These are phyloP conservation scores for Camellia lanceoleosa DNA, from an alignment of 148 eudicot species.

Conservation along the genomic window DNA sequence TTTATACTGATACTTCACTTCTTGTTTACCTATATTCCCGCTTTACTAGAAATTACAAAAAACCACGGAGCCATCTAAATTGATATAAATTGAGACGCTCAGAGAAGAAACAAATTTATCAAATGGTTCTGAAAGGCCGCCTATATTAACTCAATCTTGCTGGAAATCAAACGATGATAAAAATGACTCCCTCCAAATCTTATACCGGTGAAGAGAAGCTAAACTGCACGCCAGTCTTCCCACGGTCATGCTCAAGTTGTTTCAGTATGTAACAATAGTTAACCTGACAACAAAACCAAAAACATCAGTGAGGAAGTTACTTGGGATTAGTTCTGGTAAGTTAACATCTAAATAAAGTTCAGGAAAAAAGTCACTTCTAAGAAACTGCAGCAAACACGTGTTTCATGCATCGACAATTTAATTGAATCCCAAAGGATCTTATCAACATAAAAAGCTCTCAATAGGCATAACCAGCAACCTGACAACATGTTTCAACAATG, in stretches of 20 bases:
- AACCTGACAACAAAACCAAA: conserved; percentile 42
- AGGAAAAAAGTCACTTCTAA: conserved; percentile 1
- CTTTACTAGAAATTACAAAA: not conserved
- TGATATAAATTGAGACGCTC: conserved; percentile 5
- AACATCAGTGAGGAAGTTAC: not conserved
- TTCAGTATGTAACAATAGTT: conserved; percentile 80
- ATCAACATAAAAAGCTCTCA: not conserved
- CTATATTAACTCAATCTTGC: not conserved
- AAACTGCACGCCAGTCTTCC: conserved; percentile 83
- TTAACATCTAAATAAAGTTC: not conserved
- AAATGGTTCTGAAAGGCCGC: conserved; percentile 10
- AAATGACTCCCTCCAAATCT: conserved; percentile 15
- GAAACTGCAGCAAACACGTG: not conserved
- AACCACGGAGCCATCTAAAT: conserved; percentile 4
- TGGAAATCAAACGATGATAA: conserved; percentile 1
- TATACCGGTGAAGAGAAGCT: conserved; percentile 74
- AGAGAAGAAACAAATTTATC: conserved; percentile 1
- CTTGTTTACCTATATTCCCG: not conserved
- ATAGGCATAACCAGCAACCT: not conserved
- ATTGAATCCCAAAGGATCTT: not conserved
- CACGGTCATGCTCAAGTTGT: conserved; percentile 71
- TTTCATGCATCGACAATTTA: not conserved
- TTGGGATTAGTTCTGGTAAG: not conserved
- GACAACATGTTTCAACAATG: not conserved
- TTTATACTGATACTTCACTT: not conserved